Evolutionary conservation across 345 rosid species (phyloP).

Genomic region (Linum lewisii): DNA sequence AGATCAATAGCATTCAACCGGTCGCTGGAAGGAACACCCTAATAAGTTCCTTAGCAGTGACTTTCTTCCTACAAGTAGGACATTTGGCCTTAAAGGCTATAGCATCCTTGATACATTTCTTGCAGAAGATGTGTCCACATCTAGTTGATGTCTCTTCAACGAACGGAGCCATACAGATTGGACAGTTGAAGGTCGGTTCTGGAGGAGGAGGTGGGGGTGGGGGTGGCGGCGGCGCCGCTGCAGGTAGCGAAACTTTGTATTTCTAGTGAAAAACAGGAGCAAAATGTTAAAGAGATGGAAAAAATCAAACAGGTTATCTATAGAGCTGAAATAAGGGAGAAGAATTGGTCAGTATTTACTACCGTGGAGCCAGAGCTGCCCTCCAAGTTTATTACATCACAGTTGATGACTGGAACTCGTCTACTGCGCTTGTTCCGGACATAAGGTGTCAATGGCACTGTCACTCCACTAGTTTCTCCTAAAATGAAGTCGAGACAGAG

Average conservation of each 20-base stretch:
- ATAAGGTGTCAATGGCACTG: slow-evolving; percentile 19
- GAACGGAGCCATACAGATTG: slow-evolving; percentile 78
- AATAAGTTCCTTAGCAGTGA: slow-evolving; percentile 50
- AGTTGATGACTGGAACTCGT: slow-evolving; percentile 29
- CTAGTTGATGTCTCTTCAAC: slow-evolving; percentile 71
- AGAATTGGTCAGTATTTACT: slow-evolving; percentile 13
- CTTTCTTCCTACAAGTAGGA: slow-evolving; percentile 82
- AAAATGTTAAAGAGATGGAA: not conserved
- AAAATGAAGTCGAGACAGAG: slow-evolving; percentile 7
- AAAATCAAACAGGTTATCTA: not conserved
- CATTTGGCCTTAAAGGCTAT: slow-evolving; percentile 53
- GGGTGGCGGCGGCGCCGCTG: slow-evolving; percentile 6
- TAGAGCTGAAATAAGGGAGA: not conserved
- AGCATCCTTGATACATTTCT: slow-evolving; percentile 55
- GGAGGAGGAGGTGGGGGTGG: slow-evolving; percentile 39
- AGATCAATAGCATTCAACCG: slow-evolving; percentile 8
- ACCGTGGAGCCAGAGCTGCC: slow-evolving; percentile 29
- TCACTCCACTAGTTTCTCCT: slow-evolving; percentile 28
- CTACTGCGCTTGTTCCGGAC: slow-evolving; percentile 34
- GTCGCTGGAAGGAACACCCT: slow-evolving; percentile 85
- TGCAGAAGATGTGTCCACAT: slow-evolving; percentile 97
- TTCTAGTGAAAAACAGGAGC: slow-evolving; percentile 23
- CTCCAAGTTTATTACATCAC: slow-evolving; percentile 48
- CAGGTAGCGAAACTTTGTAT: slow-evolving; percentile 13
- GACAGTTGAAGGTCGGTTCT: slow-evolving; percentile 74